These are phyloP conservation scores for Cladosporium sp. DNA, from an alignment of 2,329 filamentous ascomycete species.

Conservation along the genomic window DNA sequence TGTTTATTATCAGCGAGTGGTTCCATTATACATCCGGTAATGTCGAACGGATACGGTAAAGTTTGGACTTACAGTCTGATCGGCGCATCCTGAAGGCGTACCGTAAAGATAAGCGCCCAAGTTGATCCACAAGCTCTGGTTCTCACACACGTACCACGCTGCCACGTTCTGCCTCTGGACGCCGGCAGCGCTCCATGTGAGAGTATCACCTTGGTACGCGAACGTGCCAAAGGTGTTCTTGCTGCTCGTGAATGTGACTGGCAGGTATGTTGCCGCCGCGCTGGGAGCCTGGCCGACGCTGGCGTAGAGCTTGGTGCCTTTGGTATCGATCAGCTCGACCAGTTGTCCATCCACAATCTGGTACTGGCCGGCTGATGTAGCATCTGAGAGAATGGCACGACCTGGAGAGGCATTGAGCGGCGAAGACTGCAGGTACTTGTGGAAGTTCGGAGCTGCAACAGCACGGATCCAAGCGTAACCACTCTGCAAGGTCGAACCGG, in stretches of 20 bases:
- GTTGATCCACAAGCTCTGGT: slow-evolving; percentile 58
- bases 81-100: slow-evolving; percentile 59
- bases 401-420: slow-evolving; percentile 44
- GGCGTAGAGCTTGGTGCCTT: slow-evolving; percentile 46
- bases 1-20: slow-evolving; percentile 24
- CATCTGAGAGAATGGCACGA: slow-evolving; percentile 54
- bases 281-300: slow-evolving; percentile 50
- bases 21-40: background rate
- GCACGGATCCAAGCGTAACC: slow-evolving; percentile 62
- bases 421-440: slow-evolving; percentile 44
- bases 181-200: slow-evolving; percentile 56
- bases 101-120: slow-evolving; percentile 61
- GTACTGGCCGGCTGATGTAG: slow-evolving; percentile 60
- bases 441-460: slow-evolving; percentile 59
- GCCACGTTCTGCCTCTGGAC: slow-evolving; percentile 57
- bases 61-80: slow-evolving; percentile 55
- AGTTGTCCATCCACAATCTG: slow-evolving; percentile 59
- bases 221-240: slow-evolving; percentile 60
- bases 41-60: background rate
- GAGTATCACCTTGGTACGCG: slow-evolving; percentile 59
- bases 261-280: slow-evolving; percentile 51
- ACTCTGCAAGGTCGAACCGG: slow-evolving; percentile 50
- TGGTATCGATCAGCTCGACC: slow-evolving; percentile 50
- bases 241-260: slow-evolving; percentile 54
- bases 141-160: slow-evolving; percentile 61